phyloP scores from a whole-genome alignment of 306 rosid genomes.

The Cucumis hystrix region DNA sequence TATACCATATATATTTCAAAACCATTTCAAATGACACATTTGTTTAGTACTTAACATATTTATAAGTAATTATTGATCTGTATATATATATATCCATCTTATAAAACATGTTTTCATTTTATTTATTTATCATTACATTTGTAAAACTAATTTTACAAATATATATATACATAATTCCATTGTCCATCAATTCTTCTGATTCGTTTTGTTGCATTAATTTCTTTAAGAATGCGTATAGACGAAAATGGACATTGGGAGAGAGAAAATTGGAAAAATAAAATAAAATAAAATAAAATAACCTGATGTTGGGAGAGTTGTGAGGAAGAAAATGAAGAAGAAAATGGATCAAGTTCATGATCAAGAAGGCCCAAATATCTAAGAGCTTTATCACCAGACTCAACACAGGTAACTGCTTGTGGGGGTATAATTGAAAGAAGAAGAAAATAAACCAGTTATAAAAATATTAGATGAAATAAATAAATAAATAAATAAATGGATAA shows the following conservation, averaged over 20 bases:
- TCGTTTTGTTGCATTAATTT: neutral
- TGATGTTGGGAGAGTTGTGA: conserved; percentile 21
- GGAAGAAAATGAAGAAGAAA: conserved; percentile 18
- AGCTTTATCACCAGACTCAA: conserved; percentile 94
- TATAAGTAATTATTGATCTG: no score
- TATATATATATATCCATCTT: no score
- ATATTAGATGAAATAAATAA: no score
- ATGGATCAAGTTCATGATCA: conserved; percentile 22
- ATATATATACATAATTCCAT: neutral
- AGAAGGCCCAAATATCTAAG: conserved; percentile 63
- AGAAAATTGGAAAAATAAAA: neutral
- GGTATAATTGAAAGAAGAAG: neutral
- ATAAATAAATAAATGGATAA: no score
- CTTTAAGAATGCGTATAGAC: neutral
- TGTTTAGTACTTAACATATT: no score
- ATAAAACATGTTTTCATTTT: no score
- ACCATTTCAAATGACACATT: no score
- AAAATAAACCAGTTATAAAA: no score
- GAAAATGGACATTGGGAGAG: neutral
- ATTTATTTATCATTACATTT: no score
- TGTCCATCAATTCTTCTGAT: neutral
- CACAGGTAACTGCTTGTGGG: conserved; percentile 54
- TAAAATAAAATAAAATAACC: conserved; percentile 2
- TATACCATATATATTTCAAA: no score
- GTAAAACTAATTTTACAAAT: no score